Evolutionary conservation across 1,139 yeast species (phyloP), one percentile per base, ranked within the genome.

Genomic region (Sugiyamaella novakii): DNA sequence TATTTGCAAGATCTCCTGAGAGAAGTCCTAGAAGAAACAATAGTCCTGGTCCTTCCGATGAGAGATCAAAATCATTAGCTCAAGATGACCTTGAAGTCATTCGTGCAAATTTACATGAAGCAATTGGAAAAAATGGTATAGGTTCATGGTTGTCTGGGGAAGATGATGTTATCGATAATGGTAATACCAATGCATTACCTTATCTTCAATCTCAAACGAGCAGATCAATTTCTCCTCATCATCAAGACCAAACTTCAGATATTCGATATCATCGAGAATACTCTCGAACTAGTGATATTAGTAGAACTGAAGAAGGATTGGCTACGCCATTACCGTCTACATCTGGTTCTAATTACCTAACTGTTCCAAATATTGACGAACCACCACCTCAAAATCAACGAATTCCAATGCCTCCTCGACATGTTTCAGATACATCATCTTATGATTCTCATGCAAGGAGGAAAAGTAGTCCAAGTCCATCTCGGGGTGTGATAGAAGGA

Each of bases 61-160:
- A 47, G n/a, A 51, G 48, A 15, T 36, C 34, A 14, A 46, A 46
- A 10, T 44, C 51, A 18, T 21, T 54, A 28, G 50, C 24, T n/a
- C 22, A 51, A 1, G 50, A 50, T 10, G 47, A 49, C 24, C 43
- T 57, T n/a, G 54, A 51, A 21, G 51, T 52, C 17, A 52, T 58
- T 35, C 55, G 53, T 11, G 51, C 49, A 3, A 60, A 61, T 7
- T 46, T 61, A 18, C 53, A 59, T 17, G 64, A 61, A 35, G 64
- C 64, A 2, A 42, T 61, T 34, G 64, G 65, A 2, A 42, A 38
- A 14, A 54, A 58, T 25, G 61, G 62, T 5, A 50, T 53, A n/a
- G 62, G 62, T 3, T 43, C 55, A 8, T 59, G 63, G 63, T 45
- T 59, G 22, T 22, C 27, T 2, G 27, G 7, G 7, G 44, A 54